These are phyloP conservation scores for Alternaria solani DNA, from an alignment of 2,329 filamentous ascomycete species.

Conservation along the genomic window DNA sequence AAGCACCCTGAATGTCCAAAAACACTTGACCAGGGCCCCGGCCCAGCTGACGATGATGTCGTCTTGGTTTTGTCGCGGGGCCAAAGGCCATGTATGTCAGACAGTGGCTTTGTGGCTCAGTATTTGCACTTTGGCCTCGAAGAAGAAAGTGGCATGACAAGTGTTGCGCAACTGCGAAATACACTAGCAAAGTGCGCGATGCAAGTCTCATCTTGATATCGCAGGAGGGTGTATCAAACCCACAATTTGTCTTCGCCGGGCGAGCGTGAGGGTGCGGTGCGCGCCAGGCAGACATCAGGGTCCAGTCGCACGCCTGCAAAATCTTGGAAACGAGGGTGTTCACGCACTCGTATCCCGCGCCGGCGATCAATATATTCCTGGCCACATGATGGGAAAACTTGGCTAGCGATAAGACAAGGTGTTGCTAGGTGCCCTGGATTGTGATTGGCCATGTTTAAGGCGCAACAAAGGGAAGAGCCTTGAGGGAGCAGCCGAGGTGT, in stretches of 20 bases:
- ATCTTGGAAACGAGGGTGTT: slow-evolving; percentile 9
- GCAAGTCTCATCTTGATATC: slow-evolving; percentile 4
- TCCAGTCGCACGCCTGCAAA: slow-evolving; percentile 1
- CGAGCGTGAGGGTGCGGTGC: not conserved
- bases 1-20: not conserved
- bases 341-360: slow-evolving; percentile 13
- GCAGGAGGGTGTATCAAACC: slow-evolving; percentile 2
- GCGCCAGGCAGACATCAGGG: slow-evolving; percentile 10
- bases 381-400: slow-evolving; percentile 25
- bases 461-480: slow-evolving; percentile 16
- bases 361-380: slow-evolving; percentile 23
- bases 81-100: slow-evolving; percentile 6
- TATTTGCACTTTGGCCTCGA: not conserved
- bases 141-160: not conserved
- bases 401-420: slow-evolving; percentile 14
- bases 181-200: slow-evolving; percentile 4
- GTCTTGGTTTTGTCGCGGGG: not conserved
- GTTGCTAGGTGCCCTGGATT: not conserved
- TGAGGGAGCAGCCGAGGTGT: slow-evolving; percentile 14
- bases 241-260: not conserved
- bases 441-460: slow-evolving; percentile 17
- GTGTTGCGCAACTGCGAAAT: not conserved
- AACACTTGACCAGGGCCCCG: slow-evolving; percentile 1
- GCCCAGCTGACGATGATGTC: slow-evolving; percentile 12
- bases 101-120: slow-evolving; percentile 10